These are phyloP conservation scores for Tubosaeta brunneosetosa DNA, from an alignment of 768 basidiomycete genomes.

Conservation along the genomic window DNA sequence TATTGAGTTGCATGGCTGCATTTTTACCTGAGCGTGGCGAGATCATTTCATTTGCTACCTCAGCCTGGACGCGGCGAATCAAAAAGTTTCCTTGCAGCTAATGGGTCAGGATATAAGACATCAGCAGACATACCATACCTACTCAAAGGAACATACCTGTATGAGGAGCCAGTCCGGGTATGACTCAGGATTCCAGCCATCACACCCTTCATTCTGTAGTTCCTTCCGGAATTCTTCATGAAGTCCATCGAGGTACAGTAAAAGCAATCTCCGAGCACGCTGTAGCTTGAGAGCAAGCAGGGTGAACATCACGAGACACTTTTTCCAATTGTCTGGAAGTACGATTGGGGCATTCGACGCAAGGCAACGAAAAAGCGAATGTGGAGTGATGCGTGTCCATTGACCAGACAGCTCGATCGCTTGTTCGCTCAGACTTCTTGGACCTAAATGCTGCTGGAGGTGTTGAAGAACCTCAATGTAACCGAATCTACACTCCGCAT, in stretches of 20 bases:
- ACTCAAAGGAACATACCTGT: too few relatives aligned
- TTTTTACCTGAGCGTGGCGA: slow-evolving; percentile 33
- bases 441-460: slow-evolving; percentile 7
- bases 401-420: slow-evolving; percentile 15
- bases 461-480: background rate
- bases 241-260: background rate
- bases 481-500: too few relatives aligned
- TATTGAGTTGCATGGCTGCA: slow-evolving; percentile 47
- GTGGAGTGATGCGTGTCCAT: too few relatives aligned
- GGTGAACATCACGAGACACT: slow-evolving; percentile 25
- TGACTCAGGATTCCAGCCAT: slow-evolving; percentile 10
- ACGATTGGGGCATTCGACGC: slow-evolving; percentile 14
- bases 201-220: background rate
- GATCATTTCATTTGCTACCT: slow-evolving; percentile 46
- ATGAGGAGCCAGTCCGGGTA: slow-evolving; percentile 40
- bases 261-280: slow-evolving; percentile 1
- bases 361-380: slow-evolving; percentile 28
- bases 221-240: slow-evolving; percentile 1
- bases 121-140: too few relatives aligned
- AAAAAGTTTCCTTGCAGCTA: slow-evolving; percentile 47
- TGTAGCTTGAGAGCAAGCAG: too few relatives aligned
- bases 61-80: slow-evolving; percentile 39
- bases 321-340: slow-evolving; percentile 25
- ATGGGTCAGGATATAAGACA: background rate
- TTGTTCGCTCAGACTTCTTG: slow-evolving; percentile 9